Base-by-base conservation (phyloP, 1,284 basidiomycete species). In the Puccinia polysora region DNA sequence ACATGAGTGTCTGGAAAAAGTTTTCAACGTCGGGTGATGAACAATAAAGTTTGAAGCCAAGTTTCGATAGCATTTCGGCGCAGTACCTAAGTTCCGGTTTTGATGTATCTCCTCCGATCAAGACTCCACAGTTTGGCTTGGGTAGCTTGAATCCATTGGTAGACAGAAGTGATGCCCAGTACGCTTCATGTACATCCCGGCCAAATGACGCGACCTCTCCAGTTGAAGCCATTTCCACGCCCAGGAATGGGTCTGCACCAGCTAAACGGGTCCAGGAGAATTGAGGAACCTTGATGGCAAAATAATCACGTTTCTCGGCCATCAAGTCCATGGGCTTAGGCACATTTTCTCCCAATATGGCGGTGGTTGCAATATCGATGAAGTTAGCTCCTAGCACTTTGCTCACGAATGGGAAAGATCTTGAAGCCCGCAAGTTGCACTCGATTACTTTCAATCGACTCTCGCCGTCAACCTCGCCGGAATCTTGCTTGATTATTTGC, bases 141-240 rank as follows among this genome's bases (percentile, higher is more conserved):
- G 93, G 92, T 64, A 91, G 83, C 79, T 89, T 91, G 85, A 96
- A 96, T 7, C 91, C 91, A 3, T 90, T 95, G 7, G 90, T 92
- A 75, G 88, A 91, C 65, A 89, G 86, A 43, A 93, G 84, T 8
- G 90, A 87, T 7, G 90, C 87, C 95, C 94, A 97, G 82, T 97
- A 97, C 10, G 95, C 96, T 81, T 98, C 96, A 78, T 94, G 88
- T 49, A 97, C 83, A 79, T 97, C 90, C 78, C 87, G 86, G 56
- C 95, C 96, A 79, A 98, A 98, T 75, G 90, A 88, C n/a, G 96
- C 96, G 23, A 98, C 92, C 81, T 98, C 95, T 69, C 95, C 96
- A 5, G 96, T 98, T 77, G 90, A 94, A 0, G 95, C 93, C 96
- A 98, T 98, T 84, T 97, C 89, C 74, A 96, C 93, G 74, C 92